phyloP scores from a whole-genome alignment of 2,329 filamentous ascomycete genomes.

The Claviceps pazoutovae region DNA sequence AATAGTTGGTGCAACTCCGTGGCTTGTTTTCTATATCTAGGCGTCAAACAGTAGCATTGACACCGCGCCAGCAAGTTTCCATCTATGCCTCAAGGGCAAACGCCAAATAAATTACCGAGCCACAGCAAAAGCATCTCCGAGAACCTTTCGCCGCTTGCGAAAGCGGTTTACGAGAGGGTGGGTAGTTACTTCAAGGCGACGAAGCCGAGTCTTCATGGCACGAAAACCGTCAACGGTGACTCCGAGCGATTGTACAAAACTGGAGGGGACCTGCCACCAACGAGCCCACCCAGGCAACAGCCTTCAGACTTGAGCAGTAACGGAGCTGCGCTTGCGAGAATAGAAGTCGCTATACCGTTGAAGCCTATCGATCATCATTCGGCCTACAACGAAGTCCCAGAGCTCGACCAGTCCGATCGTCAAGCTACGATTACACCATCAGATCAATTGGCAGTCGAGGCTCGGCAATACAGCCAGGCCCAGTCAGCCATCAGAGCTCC shows the following conservation, averaged over 20 bases:
- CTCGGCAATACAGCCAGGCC: slow-evolving; percentile 6
- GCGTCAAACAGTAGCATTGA: background rate
- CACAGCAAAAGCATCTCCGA: slow-evolving; percentile 21
- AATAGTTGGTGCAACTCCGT: slow-evolving; percentile 38
- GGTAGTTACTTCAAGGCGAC: slow-evolving; percentile 26
- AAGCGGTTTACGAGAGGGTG: slow-evolving; percentile 26
- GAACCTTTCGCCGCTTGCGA: slow-evolving; percentile 34
- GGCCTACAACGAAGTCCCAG: slow-evolving; percentile 21
- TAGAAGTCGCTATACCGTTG: slow-evolving; percentile 35
- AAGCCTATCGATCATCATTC: slow-evolving; percentile 26
- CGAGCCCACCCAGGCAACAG: background rate
- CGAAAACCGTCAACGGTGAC: slow-evolving; percentile 24
- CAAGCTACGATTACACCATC: slow-evolving; percentile 6
- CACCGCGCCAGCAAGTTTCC: slow-evolving; percentile 36
- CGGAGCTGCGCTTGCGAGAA: slow-evolving; percentile 15
- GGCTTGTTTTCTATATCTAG: background rate
- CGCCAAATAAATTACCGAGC: slow-evolving; percentile 6
- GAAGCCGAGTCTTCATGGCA: slow-evolving; percentile 17
- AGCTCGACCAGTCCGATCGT: slow-evolving; percentile 9
- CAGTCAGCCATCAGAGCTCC: background rate
- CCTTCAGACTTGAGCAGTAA: background rate
- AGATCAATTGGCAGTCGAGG: slow-evolving; percentile 5
- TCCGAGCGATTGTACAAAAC: slow-evolving; percentile 10
- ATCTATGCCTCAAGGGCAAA: slow-evolving; percentile 12
- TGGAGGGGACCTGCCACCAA: slow-evolving; percentile 6